phyloP scores from a whole-genome alignment of 2,329 filamentous ascomycete genomes.

The Diaporthe helianthi region DNA sequence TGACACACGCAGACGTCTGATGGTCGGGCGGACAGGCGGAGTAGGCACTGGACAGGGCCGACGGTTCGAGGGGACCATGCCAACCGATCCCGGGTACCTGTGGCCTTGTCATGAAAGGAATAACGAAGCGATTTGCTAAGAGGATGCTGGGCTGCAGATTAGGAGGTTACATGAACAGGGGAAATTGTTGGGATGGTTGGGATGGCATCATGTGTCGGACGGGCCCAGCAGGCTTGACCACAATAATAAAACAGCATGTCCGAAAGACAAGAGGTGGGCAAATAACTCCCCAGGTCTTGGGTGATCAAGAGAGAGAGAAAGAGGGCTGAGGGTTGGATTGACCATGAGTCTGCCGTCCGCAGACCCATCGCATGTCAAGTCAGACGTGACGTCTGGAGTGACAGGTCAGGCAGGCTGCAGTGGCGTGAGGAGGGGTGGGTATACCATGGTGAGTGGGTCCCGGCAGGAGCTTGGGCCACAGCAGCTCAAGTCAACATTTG shows the following conservation, averaged over 20 bases:
- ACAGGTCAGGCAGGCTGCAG: too few relatives aligned
- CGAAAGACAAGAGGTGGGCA: not conserved
- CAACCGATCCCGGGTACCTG: not conserved
- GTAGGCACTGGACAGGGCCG: not conserved
- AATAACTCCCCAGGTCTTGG: not conserved
- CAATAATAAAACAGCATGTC: not conserved
- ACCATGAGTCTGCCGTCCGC: slow-evolving; percentile 2
- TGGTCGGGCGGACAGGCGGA: slow-evolving; percentile 1
- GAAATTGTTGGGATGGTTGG: not conserved
- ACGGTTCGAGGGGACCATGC: not conserved
- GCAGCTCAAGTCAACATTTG: too few relatives aligned
- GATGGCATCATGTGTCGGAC: not conserved
- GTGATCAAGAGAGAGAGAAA: not conserved
- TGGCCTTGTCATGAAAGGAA: slow-evolving; percentile 3
- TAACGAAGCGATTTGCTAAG: slow-evolving; percentile 14
- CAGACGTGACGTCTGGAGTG: slow-evolving; percentile 22
- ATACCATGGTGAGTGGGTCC: too few relatives aligned
- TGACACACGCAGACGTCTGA: slow-evolving; percentile 21
- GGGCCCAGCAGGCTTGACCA: not conserved
- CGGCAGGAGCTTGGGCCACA: slow-evolving; percentile 16
- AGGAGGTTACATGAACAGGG: not conserved
- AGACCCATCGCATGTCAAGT: slow-evolving; percentile 16
- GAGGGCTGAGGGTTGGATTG: not conserved
- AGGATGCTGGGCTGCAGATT: slow-evolving; percentile 5
- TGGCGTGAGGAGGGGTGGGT: too few relatives aligned